phyloP scores from a whole-genome alignment of 805 yeast genomes.

The Metschnikowia similis region DNA sequence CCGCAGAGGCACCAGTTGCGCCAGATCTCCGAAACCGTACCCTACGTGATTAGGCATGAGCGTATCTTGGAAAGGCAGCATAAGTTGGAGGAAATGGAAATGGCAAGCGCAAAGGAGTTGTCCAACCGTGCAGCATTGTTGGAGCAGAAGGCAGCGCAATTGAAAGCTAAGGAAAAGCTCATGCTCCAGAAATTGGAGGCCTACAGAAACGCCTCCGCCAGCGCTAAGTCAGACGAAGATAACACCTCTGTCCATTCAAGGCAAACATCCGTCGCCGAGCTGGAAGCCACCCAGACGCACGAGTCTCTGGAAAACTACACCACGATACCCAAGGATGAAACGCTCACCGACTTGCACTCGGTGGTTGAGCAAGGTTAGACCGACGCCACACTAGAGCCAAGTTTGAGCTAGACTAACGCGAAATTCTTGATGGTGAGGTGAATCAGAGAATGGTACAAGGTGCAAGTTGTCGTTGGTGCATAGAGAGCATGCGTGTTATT shows the following conservation, averaged over 20 bases:
- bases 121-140: conserved; percentile 70
- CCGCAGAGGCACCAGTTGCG: conserved; percentile 62
- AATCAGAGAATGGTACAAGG: too few relatives aligned
- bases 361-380: conserved; percentile 17
- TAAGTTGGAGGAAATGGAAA: conserved; percentile 73
- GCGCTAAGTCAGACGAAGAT: conserved; percentile 1
- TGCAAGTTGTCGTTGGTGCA: too few relatives aligned
- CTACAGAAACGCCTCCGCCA: conserved; percentile 9
- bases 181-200: conserved; percentile 41
- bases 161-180: conserved; percentile 61
- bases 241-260: neutral
- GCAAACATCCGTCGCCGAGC: neutral
- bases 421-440: too few relatives aligned
- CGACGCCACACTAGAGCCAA: neutral
- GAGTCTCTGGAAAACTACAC: conserved; percentile 15
- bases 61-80: conserved; percentile 70
- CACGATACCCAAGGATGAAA: conserved; percentile 44
- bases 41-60: conserved; percentile 78
- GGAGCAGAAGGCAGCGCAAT: conserved; percentile 68
- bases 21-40: conserved; percentile 78
- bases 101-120: conserved; percentile 69
- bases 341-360: conserved; percentile 50
- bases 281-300: conserved; percentile 2
- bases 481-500: too few relatives aligned
- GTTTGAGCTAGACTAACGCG: neutral